Conservation (phyloP, 352 stramenopile species). For the Phytophthora sojae region DNA sequence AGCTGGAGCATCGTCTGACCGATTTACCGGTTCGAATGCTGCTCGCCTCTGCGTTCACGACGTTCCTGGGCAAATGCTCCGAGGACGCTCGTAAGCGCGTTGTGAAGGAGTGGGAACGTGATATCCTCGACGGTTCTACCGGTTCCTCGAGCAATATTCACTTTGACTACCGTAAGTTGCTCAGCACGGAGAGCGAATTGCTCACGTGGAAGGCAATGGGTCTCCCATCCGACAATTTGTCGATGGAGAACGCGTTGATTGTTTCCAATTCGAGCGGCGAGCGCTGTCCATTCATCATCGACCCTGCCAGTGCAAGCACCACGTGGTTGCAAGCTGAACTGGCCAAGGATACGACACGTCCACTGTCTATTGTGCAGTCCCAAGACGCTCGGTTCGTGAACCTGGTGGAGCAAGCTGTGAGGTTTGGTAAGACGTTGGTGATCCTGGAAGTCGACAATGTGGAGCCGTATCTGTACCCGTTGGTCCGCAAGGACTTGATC, state of each 20-base stretch:
- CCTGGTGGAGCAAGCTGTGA: slow-evolving; percentile 94
- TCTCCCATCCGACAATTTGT: slow-evolving; percentile 92
- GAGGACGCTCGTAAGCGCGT: slow-evolving; percentile 87
- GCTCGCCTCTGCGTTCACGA: slow-evolving; percentile 92
- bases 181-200: slow-evolving; percentile 93
- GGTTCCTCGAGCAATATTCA: slow-evolving; percentile 34
- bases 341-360: slow-evolving; percentile 81
- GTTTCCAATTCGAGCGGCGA: slow-evolving; percentile 78
- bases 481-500: slow-evolving; percentile 91
- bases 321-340: slow-evolving; percentile 93
- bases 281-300: slow-evolving; percentile 95
- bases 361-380: slow-evolving; percentile 88
- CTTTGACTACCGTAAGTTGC: slow-evolving; percentile 89
- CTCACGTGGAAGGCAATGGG: slow-evolving; percentile 95
- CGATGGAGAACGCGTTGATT: slow-evolving; percentile 95
- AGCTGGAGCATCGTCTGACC: slow-evolving; percentile 77
- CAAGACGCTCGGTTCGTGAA: slow-evolving; percentile 92
- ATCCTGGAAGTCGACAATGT: slow-evolving; percentile 93
- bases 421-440: slow-evolving; percentile 96
- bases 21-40: slow-evolving; percentile 93
- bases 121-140: slow-evolving; percentile 54
- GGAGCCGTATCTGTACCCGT: slow-evolving; percentile 93
- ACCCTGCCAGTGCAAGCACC: slow-evolving; percentile 90
- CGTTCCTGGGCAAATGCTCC: slow-evolving; percentile 92
- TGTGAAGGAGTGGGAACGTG: slow-evolving; percentile 82